Conservation (phyloP, 148 eudicot species). For the Vaccinium vitisidaea region DNA sequence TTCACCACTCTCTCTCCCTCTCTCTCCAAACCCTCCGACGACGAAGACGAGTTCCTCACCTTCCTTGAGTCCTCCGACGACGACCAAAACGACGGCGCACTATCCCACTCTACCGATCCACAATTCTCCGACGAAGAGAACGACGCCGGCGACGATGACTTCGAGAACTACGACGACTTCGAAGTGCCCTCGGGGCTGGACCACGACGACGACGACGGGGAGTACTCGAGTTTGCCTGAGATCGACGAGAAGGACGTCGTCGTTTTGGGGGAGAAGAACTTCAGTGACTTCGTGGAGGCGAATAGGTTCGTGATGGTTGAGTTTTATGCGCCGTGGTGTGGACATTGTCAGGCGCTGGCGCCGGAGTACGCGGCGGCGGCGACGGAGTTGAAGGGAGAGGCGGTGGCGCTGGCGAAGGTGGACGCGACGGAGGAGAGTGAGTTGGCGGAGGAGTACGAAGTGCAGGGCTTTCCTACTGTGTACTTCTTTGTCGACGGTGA, state of each 20-base stretch:
- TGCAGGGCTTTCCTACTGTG: constrained; percentile 84
- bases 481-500: constrained; percentile 87
- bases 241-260: constrained; percentile 81
- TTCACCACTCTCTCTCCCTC: constrained; percentile 33
- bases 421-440: constrained; percentile 79
- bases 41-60: constrained; percentile 64
- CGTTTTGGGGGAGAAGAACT: constrained; percentile 68
- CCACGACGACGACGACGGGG: background rate
- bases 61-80: constrained; percentile 49
- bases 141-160: constrained; percentile 38
- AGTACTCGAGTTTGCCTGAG: constrained; percentile 25
- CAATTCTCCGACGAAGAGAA: constrained; percentile 22
- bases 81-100: background rate
- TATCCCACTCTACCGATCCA: constrained; percentile 25
- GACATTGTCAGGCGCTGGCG: constrained; percentile 72
- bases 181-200: constrained; percentile 32
- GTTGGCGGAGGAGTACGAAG: constrained; percentile 68
- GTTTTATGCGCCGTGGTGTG: constrained; percentile 99
- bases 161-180: constrained; percentile 45
- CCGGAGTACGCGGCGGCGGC: constrained; percentile 97
- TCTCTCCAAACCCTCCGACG: constrained; percentile 19
- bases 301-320: constrained; percentile 87
- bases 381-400: constrained; percentile 61
- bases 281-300: constrained; percentile 58
- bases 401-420: constrained; percentile 77